Evolutionary conservation across 164 flowering plant species (phyloP).

Genomic region (Dillenia turbinata): DNA sequence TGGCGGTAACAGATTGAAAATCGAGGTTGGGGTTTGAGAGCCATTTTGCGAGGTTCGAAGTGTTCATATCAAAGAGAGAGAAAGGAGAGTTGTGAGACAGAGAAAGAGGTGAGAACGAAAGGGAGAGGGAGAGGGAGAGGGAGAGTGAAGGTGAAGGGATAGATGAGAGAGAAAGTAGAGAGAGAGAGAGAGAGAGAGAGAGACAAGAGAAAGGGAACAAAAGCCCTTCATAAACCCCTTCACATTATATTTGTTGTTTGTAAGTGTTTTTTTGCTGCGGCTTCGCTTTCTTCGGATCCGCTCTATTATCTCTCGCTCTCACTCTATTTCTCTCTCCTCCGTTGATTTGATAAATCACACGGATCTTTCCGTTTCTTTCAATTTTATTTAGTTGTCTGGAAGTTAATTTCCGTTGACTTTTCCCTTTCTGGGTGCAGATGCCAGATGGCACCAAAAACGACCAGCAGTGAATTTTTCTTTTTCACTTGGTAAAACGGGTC

Average conservation of each 20-base stretch:
- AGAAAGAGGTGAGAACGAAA: not conserved
- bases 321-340: not conserved
- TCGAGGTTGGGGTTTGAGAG: conserved; percentile 27
- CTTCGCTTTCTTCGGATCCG: not conserved
- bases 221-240: conserved; percentile 29
- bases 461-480: no score
- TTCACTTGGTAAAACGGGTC: no score
- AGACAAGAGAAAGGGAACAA: not conserved
- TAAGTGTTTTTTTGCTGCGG: not conserved
- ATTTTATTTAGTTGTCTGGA: no score
- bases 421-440: no score
- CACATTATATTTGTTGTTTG: not conserved
- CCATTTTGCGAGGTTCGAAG: not conserved
- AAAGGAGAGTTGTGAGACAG: conserved; percentile 6
- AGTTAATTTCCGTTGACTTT: no score
- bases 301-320: not conserved
- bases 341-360: not conserved
- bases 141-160: conserved; percentile 5
- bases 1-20: conserved; percentile 56
- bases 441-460: no score
- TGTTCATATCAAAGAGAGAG: conserved; percentile 15
- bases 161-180: conserved; percentile 12
- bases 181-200: conserved; percentile 10
- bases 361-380: no score
- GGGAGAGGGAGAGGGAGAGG: not conserved